These are phyloP conservation scores for Mycena vulgaris DNA, from an alignment of 768 basidiomycete species.

Conservation along the genomic window DNA sequence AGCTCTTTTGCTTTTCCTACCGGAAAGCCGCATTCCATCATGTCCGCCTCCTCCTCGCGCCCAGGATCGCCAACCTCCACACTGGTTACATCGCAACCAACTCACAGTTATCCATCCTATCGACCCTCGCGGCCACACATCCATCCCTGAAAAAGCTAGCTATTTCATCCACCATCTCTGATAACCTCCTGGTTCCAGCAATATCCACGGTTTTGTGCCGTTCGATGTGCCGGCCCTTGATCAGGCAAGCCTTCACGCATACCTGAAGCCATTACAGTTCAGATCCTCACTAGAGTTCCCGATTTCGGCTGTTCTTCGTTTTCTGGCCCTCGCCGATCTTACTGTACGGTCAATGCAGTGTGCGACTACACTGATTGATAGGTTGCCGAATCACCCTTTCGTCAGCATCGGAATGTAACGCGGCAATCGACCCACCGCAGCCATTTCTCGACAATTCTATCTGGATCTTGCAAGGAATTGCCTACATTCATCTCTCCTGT, in stretches of 20 bases:
- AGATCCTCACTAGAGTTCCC: not conserved
- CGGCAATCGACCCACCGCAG: no score
- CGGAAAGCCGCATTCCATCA: not conserved
- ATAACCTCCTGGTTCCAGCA: not conserved
- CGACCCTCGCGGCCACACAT: not conserved
- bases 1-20: not conserved
- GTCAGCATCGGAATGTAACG: no score
- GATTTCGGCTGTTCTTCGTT: not conserved
- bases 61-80: not conserved
- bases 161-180: not conserved
- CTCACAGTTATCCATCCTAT: not conserved
- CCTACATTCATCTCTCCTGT: not conserved
- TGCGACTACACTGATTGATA: no score
- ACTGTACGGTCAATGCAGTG: not conserved
- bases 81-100: not conserved
- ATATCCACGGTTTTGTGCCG: not conserved
- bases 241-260: not conserved
- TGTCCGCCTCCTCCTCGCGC: slow-evolving; percentile 5
- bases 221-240: not conserved
- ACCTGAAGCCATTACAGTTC: no score
- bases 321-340: no score
- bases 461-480: no score
- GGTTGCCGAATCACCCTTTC: no score
- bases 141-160: not conserved
- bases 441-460: no score